Base-by-base conservation (phyloP, 2,329 filamentous ascomycete genomes). In the Fusarium sp. region DNA sequence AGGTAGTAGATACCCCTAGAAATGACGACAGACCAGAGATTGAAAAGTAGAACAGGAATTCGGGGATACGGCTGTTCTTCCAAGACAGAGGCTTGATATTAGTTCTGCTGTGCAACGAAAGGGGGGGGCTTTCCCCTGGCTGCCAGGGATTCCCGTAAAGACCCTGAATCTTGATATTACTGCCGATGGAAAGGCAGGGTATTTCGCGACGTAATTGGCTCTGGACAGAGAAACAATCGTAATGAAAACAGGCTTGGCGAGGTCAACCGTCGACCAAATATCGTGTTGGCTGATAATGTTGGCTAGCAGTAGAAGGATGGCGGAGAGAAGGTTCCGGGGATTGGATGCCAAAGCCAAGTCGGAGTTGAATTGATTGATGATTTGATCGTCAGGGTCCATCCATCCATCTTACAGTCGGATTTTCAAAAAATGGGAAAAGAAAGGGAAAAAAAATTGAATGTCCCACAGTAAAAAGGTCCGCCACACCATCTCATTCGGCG, bases 381-480 rank as follows among this genome's bases (percentile, higher is more conserved):
- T 65, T 64, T 70, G 67, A 70, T 70, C 67, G 67, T 56, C 67
- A 70, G 67, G 67, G 67, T 70, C 67, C 67, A 70, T 70, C 67
- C 67, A 60, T 55, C 67, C 67, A 60, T 58, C 39, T 51, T 63
- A 48, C 51, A 67, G 31, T 34, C 18, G 39, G 34, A 43, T 39
- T 60, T 61, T 39, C 34, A 28, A 44, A 19, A 45, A 26, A 45
- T 16, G 14, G 14, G 59, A n/a, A 18, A 18, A 11, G 13, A 21
- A 10, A 7, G 19, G 16, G 16, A 19, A 54, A 46, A 61, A 61
- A 61, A 41, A 30, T n/a, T 34, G 31, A 43, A 56, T 34, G 55
- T 69, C 53, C 61, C 59, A 61, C 65, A 55, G 50, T 39, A 45
- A 57, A 66, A 60, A 53, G 28, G 23, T 39, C 23, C 37, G 61